Percentiles rank a stretch among this genome's conserved stretches.
Conservation (phyloP, 2,329 filamentous ascomycete genomes). For the Colletotrichum noveboracense region DNA sequence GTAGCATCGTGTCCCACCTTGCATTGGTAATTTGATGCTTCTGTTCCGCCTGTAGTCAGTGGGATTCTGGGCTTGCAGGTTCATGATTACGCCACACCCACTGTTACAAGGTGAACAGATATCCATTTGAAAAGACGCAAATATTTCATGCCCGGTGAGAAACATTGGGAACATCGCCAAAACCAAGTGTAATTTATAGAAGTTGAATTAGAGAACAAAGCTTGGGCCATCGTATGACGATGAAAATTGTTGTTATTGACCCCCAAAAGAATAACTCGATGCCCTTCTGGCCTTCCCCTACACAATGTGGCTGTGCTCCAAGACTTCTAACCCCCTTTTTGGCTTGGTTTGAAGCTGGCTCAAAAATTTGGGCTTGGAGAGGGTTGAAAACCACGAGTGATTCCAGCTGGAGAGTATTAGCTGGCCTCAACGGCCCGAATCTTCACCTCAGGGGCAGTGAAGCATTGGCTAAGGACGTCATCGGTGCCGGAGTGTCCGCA, state of each 20-base stretch:
- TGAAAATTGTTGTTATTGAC: background rate
- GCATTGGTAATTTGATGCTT: background rate
- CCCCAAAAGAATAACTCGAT: background rate
- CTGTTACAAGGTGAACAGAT: background rate
- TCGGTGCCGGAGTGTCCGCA: background rate
- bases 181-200: background rate
- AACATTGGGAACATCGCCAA: background rate
- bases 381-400: background rate
- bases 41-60: background rate
- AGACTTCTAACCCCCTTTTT: background rate
- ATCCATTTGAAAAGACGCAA: background rate
- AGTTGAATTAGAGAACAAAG: background rate
- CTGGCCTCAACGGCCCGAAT: background rate
- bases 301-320: background rate
- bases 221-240: background rate
- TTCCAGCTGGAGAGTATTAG: background rate
- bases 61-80: background rate
- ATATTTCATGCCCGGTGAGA: background rate
- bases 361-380: background rate
- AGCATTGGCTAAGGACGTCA: background rate
- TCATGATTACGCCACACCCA: background rate
- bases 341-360: background rate
- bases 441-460: background rate
- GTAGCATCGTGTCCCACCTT: background rate
- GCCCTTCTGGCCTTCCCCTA: background rate